phyloP scores from a whole-genome alignment of 2,329 filamentous ascomycete genomes.

The Talaromyces albobiverticillius region DNA sequence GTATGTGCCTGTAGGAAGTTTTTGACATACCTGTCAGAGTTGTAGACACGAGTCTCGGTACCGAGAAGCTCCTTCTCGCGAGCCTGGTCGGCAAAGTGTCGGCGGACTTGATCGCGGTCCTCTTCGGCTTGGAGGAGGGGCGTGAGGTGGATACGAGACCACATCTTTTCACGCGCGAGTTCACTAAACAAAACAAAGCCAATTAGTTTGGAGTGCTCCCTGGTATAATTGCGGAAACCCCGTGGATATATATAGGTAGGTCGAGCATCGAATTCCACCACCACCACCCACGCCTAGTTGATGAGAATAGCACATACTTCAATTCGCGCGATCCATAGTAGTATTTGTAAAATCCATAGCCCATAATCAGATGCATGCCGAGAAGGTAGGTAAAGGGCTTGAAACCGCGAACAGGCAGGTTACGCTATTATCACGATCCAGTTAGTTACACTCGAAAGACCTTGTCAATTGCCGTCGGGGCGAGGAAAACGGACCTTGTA shows the following conservation, averaged over 20 bases:
- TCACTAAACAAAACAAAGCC: constrained; percentile 62
- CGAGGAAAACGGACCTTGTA: constrained; percentile 77
- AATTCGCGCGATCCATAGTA: constrained; percentile 82
- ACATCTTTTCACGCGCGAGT: constrained; percentile 95
- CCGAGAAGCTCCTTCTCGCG: constrained; percentile 90
- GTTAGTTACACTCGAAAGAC: too few species aligned
- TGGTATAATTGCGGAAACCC: too few species aligned
- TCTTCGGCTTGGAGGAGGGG: constrained; percentile 94
- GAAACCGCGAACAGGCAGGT: constrained; percentile 88
- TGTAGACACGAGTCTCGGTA: constrained; percentile 78
- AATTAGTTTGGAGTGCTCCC: not conserved
- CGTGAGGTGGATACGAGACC: constrained; percentile 91
- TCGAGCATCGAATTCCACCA: not conserved
- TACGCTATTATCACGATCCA: constrained; percentile 60
- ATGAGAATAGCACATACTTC: constrained; percentile 61
- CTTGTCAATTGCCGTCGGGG: too few species aligned
- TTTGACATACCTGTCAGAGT: constrained; percentile 73
- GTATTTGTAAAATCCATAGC: constrained; percentile 85
- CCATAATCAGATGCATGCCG: constrained; percentile 74
- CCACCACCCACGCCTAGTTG: not conserved
- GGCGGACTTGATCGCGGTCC: constrained; percentile 88
- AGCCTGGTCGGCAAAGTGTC: constrained; percentile 80
- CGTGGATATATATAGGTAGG: not conserved
- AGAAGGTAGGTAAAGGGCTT: constrained; percentile 75
- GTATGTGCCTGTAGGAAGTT: constrained; percentile 8